Conservation (phyloP, 2,329 filamentous ascomycete species). For the Clonostachys byssicola region DNA sequence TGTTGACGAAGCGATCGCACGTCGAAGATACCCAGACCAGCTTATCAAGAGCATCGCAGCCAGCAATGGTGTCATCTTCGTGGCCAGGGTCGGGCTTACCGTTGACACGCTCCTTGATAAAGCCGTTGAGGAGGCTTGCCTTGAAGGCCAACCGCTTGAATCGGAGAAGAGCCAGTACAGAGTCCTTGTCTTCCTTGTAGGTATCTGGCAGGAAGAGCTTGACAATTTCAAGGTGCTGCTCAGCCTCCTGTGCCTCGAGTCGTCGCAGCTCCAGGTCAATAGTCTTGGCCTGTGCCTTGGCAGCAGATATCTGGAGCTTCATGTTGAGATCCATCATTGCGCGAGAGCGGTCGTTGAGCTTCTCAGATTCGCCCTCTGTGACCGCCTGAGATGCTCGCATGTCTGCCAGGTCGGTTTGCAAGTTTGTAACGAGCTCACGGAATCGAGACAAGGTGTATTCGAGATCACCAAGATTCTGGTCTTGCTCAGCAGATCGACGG, state of each 20-base stretch:
- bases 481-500: slow-evolving; percentile 69
- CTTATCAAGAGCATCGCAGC: slow-evolving; percentile 80
- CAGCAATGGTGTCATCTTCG: slow-evolving; percentile 75
- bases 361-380: slow-evolving; percentile 87
- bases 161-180: slow-evolving; percentile 80
- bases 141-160: slow-evolving; percentile 91
- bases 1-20: slow-evolving; percentile 78
- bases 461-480: slow-evolving; percentile 77
- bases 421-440: slow-evolving; percentile 78
- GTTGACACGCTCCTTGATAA: slow-evolving; percentile 74
- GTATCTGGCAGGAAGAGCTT: slow-evolving; percentile 85
- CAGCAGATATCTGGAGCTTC: slow-evolving; percentile 84
- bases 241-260: slow-evolving; percentile 83
- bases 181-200: slow-evolving; percentile 76
- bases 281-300: slow-evolving; percentile 89
- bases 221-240: slow-evolving; percentile 83
- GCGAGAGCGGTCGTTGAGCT: slow-evolving; percentile 80
- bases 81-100: slow-evolving; percentile 63
- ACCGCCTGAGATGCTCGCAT: slow-evolving; percentile 90
- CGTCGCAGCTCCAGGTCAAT: slow-evolving; percentile 87
- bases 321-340: slow-evolving; percentile 97
- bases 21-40: slow-evolving; percentile 79
- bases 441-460: slow-evolving; percentile 88
- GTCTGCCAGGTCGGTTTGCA: slow-evolving; percentile 86
- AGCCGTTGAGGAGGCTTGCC: slow-evolving; percentile 70